Evolutionary conservation across 148 eudicot genomes (phyloP).

Genomic region (Silene uniflora): DNA sequence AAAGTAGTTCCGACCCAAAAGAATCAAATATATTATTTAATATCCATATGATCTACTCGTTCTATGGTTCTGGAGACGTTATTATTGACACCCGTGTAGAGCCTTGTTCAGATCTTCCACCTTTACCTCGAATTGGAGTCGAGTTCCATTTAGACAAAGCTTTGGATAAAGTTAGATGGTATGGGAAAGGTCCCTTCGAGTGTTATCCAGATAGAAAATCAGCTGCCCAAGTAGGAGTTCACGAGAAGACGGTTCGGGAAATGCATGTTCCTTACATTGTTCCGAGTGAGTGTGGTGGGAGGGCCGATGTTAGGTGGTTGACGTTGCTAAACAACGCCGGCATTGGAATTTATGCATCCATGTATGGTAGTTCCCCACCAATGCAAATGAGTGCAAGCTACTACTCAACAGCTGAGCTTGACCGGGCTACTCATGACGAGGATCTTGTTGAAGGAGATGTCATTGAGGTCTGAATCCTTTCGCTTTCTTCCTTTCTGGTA

Average conservation of each 20-base stretch:
- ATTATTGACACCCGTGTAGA: conserved; percentile 51
- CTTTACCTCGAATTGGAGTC: conserved; percentile 86
- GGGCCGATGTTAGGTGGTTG: conserved; percentile 96
- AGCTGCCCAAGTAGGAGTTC: conserved; percentile 70
- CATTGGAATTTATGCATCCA: conserved; percentile 68
- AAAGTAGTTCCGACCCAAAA: conserved; percentile 30
- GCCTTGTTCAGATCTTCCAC: conserved; percentile 67
- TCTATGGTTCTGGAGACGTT: conserved; percentile 85
- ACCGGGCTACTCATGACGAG: conserved; percentile 74
- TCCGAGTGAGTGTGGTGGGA: conserved; percentile 88
- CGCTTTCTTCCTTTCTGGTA: background rate
- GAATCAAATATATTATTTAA: conserved; percentile 40
- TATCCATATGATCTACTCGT: conserved; percentile 43
- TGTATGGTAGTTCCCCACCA: conserved; percentile 63
- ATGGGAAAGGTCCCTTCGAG: conserved; percentile 90
- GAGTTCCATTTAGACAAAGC: conserved; percentile 77
- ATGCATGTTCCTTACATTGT: conserved; percentile 95
- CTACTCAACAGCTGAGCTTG: conserved; percentile 73
- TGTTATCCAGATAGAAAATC: conserved; percentile 94
- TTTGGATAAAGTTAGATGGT: conserved; percentile 72
- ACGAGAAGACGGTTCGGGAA: conserved; percentile 60
- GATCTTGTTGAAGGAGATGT: conserved; percentile 69
- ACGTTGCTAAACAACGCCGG: conserved; percentile 60
- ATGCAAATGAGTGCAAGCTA: conserved; percentile 96
- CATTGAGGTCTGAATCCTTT: conserved; percentile 54